Conservation (phyloP, 2,329 filamentous ascomycete species). For the Penicillium sp. region DNA sequence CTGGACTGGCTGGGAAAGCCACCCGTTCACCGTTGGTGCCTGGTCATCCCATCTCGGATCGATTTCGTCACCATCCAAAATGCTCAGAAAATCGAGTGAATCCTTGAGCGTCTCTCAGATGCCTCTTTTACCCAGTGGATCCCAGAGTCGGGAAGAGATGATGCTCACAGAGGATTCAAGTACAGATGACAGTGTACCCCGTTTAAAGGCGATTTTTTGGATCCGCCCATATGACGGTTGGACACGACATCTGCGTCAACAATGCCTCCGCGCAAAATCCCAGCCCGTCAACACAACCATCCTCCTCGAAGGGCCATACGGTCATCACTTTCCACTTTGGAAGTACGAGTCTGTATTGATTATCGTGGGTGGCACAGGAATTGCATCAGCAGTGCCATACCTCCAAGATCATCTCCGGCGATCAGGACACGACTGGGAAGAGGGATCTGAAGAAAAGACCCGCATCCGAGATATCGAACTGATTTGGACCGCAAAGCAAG, state of each 20-base stretch:
- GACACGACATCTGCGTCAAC: conserved; percentile 47
- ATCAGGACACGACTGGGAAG: conserved; percentile 5
- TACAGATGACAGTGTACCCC: conserved; percentile 1
- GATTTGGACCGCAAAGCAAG: conserved; percentile 36
- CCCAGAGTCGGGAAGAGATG: not conserved
- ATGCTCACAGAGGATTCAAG: not conserved
- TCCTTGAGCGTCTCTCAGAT: conserved; percentile 20
- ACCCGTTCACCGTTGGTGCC: conserved; percentile 51
- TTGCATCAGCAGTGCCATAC: conserved; percentile 50
- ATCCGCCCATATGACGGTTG: conserved; percentile 54
- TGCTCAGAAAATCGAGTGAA: conserved; percentile 6
- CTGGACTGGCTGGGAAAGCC: conserved; percentile 51
- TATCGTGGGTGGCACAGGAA: conserved; percentile 39
- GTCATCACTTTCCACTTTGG: conserved; percentile 42
- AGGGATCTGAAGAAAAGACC: conserved; percentile 14
- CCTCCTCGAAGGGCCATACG: conserved; percentile 55
- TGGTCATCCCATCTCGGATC: conserved; percentile 24
- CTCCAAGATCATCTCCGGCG: conserved; percentile 34
- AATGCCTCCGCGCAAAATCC: conserved; percentile 31
- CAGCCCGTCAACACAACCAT: conserved; percentile 34
- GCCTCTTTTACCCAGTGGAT: conserved; percentile 26
- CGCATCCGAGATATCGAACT: conserved; percentile 32
- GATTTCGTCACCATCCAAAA: not conserved
- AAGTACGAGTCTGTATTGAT: conserved; percentile 55
- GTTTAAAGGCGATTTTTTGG: conserved; percentile 47